Evolutionary conservation across 148 eudicot genomes (phyloP), one percentile per base, ranked within the genome.

Genomic region (Agrostemma githago): DNA sequence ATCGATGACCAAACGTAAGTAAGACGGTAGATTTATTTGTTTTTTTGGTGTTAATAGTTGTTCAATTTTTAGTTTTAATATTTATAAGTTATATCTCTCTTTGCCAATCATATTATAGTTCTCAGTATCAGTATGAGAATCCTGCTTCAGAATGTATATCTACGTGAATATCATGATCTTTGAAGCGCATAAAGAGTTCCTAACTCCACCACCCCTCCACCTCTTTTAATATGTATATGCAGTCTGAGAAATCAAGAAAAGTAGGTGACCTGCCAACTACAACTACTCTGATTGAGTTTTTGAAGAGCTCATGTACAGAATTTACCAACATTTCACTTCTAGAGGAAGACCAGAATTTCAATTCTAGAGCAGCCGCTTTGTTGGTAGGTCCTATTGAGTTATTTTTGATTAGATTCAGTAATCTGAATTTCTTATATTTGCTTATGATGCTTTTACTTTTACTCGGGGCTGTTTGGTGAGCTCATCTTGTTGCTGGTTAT

Each of bases 221-320:
- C 8, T 72, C 16, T 63, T 8, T 16, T 62, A 11, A 65, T 67
- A 60, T 3, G 72, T 54, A 43, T 70, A 54, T 60, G 78, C 84
- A 94, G 98, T 94, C 97, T 58, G 96, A 94, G 77, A 94, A 94
- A 85, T 89, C 98, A 16, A 94, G 84, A 82, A 91, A 84, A 80
- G 82, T 85, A 64, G 96, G 93, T 75, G 86, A 89, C 75, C 74
- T 81, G 83, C 88, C 93, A 70, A 75, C 96, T 19, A 78, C 88
- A 2, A 85, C 86, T 72, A 81, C 70, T 77, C 74, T 94, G 72
- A 79, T 89, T 67, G 96, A 91, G 61, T 82, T 80, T 71, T 69
- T 94, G 59, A 87, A 85, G 85, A 85, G 79, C 74, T 82, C 88
- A 20, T 51, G 79, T 76, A 79, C n/a, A 40, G 86, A 83, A 19